Conservation (phyloP, 371 early-diverging fungal species). For the Haplosporangium sp. region DNA sequence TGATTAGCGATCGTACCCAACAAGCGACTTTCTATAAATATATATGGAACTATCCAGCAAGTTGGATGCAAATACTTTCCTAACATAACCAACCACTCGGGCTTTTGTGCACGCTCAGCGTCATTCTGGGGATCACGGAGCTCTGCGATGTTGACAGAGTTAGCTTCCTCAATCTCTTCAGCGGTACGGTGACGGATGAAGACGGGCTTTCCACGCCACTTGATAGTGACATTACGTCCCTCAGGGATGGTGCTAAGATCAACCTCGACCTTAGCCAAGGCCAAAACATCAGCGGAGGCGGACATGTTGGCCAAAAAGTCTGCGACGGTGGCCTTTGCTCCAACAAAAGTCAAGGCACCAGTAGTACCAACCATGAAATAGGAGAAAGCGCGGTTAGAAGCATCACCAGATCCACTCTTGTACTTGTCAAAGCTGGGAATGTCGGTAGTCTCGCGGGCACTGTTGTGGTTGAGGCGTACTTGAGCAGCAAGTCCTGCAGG, state of each 20-base stretch:
- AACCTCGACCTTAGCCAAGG: conserved; percentile 97
- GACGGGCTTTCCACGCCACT: conserved; percentile 99
- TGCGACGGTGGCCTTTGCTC: conserved; percentile 92
- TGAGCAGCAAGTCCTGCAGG: conserved; percentile 57
- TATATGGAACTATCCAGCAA: too few species aligned
- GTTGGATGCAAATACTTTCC: conserved; percentile 23
- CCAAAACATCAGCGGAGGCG: conserved; percentile 97
- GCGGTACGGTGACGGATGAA: conserved; percentile 97
- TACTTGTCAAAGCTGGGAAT: conserved; percentile 78
- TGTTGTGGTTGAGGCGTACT: conserved; percentile 63
- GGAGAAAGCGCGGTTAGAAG: conserved; percentile 83
- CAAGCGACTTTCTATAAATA: too few species aligned
- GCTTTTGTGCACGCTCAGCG: conserved; percentile 90
- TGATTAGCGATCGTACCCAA: too few species aligned
- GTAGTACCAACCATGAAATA: conserved; percentile 97
- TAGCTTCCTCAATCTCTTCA: conserved; percentile 96
- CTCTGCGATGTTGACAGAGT: conserved; percentile 78
- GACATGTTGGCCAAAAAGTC: conserved; percentile 93
- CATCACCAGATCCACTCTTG: conserved; percentile 69
- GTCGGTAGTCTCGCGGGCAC: conserved; percentile 62
- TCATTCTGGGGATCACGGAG: conserved; percentile 95
- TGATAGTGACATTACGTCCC: conserved; percentile 96
- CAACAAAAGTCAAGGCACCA: conserved; percentile 86
- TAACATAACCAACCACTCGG: conserved; percentile 97
- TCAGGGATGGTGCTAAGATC: conserved; percentile 92